phyloP scores from a whole-genome alignment of 495 filamentous ascomycete genomes.

The Penicillium dipodomyicola region DNA sequence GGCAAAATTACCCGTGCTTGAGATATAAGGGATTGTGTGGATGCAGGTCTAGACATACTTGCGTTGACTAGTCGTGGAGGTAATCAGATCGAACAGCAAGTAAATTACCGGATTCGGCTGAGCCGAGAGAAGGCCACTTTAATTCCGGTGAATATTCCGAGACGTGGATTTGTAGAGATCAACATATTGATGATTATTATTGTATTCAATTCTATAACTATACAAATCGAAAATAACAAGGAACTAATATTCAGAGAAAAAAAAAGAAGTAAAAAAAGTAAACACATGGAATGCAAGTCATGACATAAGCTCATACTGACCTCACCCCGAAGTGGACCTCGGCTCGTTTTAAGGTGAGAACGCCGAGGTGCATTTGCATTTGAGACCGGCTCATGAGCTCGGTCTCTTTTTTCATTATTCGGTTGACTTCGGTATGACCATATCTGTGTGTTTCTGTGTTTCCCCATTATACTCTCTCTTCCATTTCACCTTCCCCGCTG shows the following conservation, averaged over 20 bases:
- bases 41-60: slow-evolving; percentile 35
- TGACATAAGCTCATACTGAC: slow-evolving; percentile 16
- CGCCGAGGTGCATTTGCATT: slow-evolving; percentile 36
- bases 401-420: slow-evolving; percentile 2
- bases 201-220: neutral
- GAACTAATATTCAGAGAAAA: too few relatives aligned
- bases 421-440: slow-evolving; percentile 11
- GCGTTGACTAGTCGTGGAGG: slow-evolving; percentile 1
- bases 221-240: neutral
- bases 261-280: too few relatives aligned
- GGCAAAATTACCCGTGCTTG: slow-evolving; percentile 25
- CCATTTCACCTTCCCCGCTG: neutral
- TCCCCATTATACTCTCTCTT: neutral
- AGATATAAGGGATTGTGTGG: slow-evolving; percentile 26
- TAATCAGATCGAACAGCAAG: slow-evolving; percentile 9
- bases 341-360: slow-evolving; percentile 34
- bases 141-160: slow-evolving; percentile 2
- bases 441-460: neutral
- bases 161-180: neutral
- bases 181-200: neutral
- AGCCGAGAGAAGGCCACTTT: neutral
- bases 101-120: slow-evolving; percentile 10
- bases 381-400: slow-evolving; percentile 6
- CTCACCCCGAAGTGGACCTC: slow-evolving; percentile 32
- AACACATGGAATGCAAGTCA: neutral